Percentiles rank a stretch among this genome's conserved stretches.
phyloP scores from a whole-genome alignment of 2,329 filamentous ascomycete genomes.

The Aspergillus fijiensis region DNA sequence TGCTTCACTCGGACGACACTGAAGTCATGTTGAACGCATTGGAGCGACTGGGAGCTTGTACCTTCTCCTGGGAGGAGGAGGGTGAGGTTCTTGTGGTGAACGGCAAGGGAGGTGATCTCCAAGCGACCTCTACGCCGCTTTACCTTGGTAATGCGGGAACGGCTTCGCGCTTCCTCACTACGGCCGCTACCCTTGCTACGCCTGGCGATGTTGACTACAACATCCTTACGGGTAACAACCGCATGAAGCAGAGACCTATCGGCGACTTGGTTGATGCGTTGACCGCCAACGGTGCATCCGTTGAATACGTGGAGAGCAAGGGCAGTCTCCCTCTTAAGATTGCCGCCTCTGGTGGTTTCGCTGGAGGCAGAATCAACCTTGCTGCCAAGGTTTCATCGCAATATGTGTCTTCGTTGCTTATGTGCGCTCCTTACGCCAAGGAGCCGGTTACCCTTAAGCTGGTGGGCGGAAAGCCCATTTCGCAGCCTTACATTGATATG shows the following conservation, averaged over 20 bases:
- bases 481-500: conserved; percentile 97
- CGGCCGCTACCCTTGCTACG: conserved; percentile 79
- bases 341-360: conserved; percentile 76
- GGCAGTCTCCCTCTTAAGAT: conserved; percentile 83
- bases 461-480: conserved; percentile 96
- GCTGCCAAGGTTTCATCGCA: conserved; percentile 97
- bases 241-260: conserved; percentile 95
- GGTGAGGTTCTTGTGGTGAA: conserved; percentile 87
- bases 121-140: conserved; percentile 71
- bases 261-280: conserved; percentile 90
- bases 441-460: conserved; percentile 85
- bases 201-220: conserved; percentile 65
- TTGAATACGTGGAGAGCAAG: conserved; percentile 81
- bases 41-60: conserved; percentile 76
- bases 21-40: conserved; percentile 98
- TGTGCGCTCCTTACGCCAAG: conserved; percentile 97
- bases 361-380: conserved; percentile 83
- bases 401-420: conserved; percentile 93
- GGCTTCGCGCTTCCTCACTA: conserved; percentile 91
- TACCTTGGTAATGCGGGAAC: conserved; percentile 97
- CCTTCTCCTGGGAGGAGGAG: conserved; percentile 90
- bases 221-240: conserved; percentile 84
- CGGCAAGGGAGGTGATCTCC: conserved; percentile 83
- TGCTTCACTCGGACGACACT: conserved; percentile 94
- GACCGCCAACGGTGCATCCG: conserved; percentile 77